Base-by-base conservation (phyloP, 352 stramenopile species). In the Phytophthora sp. region DNA sequence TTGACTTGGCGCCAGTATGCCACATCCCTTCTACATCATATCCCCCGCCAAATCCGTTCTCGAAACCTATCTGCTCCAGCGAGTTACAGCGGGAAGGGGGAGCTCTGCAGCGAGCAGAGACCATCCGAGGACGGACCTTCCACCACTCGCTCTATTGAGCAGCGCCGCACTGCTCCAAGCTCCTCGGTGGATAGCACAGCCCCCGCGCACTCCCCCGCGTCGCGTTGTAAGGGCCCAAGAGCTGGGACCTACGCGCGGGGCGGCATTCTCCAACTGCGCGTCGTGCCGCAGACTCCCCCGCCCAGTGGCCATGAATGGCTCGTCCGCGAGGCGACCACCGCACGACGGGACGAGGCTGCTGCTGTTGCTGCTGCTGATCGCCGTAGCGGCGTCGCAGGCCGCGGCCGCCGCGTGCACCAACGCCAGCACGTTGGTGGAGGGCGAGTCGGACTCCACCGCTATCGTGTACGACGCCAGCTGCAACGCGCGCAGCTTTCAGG, bases 381-480 rank as follows among this genome's bases (percentile, higher is more conserved):
- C 35, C 18, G 13, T 49, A 7, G n/a, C 39, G 13, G 28, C 43
- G 46, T 54, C 48, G 21, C 34, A 32, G 11, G 63, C 62, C 8
- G 43, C 54, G n/a, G 54, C 53, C 9, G 32, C 20, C 9, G 31
- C 35, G 12, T 89, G 79, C 49, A 44, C 24, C 10, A 69, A 79
- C 28, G 66, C 77, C 34, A 87, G 62, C 45, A 80, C 71, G 5
- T 62, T 91, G 17, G 69, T 88, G 10, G 39, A 62, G 24, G 76
- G 72, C 56, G 53, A 54, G 20, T 62, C 51, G 2, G 62, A 72
- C 26, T 60, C 59, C n/a, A 73, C 77, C 3, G 82, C 80, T 3
- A 69, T 89, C 41, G 80, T 82, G 23, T 92, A 87, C 63, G 73
- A 85, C 58, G 48, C 52, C 5, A 51, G 21, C 34, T 92, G 82